Evolutionary conservation across 371 early-diverging fungal species (phyloP).

Genomic region (Mucor circinelloides): DNA sequence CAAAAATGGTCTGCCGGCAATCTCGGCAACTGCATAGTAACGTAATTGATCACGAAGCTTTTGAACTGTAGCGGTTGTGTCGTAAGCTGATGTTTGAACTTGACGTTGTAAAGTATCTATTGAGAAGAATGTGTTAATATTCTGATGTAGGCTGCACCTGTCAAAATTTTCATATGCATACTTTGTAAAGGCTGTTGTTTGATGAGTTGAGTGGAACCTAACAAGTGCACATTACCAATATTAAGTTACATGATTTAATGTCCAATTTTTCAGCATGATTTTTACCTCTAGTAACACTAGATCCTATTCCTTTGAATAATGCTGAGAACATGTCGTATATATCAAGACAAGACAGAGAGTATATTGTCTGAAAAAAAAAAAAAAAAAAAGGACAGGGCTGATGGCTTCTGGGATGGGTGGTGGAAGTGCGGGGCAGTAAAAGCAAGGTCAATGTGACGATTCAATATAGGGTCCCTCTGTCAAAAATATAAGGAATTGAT

Average conservation of each 20-base stretch:
- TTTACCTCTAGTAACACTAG: slow-evolving; percentile 14
- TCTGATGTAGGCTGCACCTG: neutral
- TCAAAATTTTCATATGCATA: slow-evolving; percentile 7
- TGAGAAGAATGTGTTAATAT: neutral
- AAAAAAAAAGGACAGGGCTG: slow-evolving; percentile 3
- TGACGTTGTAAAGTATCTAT: slow-evolving; percentile 19
- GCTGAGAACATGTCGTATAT: slow-evolving; percentile 19
- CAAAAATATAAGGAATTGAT: neutral
- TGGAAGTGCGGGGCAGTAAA: neutral
- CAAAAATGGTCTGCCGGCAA: slow-evolving; percentile 86
- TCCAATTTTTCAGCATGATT: neutral
- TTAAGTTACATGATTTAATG: neutral
- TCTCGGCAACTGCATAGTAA: slow-evolving; percentile 87
- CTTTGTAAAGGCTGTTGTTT: slow-evolving; percentile 25
- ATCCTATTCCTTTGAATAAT: slow-evolving; percentile 20
- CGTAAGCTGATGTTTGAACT: slow-evolving; percentile 22
- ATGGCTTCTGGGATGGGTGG: slow-evolving; percentile 4
- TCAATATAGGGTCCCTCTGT: neutral
- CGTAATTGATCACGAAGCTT: slow-evolving; percentile 62
- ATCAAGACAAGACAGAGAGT: neutral
- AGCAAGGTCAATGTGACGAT: neutral
- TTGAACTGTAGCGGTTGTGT: slow-evolving; percentile 17
- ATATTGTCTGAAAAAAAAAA: neutral
- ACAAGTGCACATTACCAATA: neutral
- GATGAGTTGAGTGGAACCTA: slow-evolving; percentile 14